Base-by-base conservation (phyloP, 2,329 filamentous ascomycete genomes). In the Phialocephala sp. region DNA sequence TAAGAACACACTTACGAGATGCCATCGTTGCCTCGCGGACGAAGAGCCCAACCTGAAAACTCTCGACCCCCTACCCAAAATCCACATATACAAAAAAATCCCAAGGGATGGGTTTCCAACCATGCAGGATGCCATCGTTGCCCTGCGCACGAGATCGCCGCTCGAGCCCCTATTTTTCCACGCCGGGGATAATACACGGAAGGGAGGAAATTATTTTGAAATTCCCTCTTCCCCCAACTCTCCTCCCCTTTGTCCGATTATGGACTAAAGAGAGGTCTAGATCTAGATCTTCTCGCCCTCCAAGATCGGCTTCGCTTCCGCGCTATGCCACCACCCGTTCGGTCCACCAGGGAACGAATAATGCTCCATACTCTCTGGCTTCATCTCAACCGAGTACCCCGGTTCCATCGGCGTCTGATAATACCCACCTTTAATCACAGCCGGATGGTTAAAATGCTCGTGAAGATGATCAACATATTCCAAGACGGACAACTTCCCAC, bases 311-410 rank as follows among this genome's bases (percentile, higher is more conserved):
- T 69, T 75, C 18, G 75, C 75, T 60, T 75, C 74, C n/a, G 92
- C 90, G 57, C 85, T 90, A 79, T 81, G 89, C 93, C 93, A 97
- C 92, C 92, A 97, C 75, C 92, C 89, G 4, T 89, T 90, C 68
- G 89, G 84, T 74, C 89, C 86, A 8, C 93, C 92, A 1, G 93
- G 93, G 77, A 88, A 97, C 59, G 85, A 84, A 76, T 85, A 97
- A 72, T 79, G 79, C 69, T 93, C 91, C 92, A 97, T 95, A 77
- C 91, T 95, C 71, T 89, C 91, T 3, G 88, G 80, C 86, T 92
- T 94, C 93, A 97, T 97, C 86, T 97, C 92, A 2, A 97, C 93
- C 75, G 91, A 94, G 79, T 97, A 97, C 0, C 93, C 93, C 0
- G 93, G 85, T 76, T 93, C 89, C 69, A 81, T 89, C 0, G 94